phyloP scores from a whole-genome alignment of 1,284 basidiomycete genomes.

The Ustilago hordei region DNA sequence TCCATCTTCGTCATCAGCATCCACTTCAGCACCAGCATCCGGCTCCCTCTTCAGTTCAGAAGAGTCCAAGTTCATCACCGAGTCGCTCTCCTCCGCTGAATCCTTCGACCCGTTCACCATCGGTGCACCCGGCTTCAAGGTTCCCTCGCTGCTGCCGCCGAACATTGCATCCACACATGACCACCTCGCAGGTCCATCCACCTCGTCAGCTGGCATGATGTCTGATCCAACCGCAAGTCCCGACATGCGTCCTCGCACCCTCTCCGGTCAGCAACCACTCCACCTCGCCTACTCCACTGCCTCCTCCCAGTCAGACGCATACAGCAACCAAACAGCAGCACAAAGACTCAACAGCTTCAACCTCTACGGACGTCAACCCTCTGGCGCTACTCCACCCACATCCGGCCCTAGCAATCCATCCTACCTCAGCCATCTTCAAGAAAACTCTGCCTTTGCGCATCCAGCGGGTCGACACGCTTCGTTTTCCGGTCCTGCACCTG shows the following conservation, averaged over 20 bases:
- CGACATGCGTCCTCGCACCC: slow-evolving; percentile 23
- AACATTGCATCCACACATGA: slow-evolving; percentile 45
- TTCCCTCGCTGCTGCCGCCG: slow-evolving; percentile 54
- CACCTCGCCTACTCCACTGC: slow-evolving; percentile 14
- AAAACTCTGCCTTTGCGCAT: slow-evolving; percentile 14
- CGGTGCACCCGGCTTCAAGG: slow-evolving; percentile 62
- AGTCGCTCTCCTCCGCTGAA: slow-evolving; percentile 55
- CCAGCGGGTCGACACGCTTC: slow-evolving; percentile 28
- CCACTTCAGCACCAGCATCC: slow-evolving; percentile 18
- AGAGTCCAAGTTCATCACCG: slow-evolving; percentile 61
- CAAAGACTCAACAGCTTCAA: slow-evolving; percentile 41
- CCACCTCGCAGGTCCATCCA: slow-evolving; percentile 11
- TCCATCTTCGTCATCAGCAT: slow-evolving; percentile 19
- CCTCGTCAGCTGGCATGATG: slow-evolving; percentile 11
- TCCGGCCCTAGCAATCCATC: slow-evolving; percentile 21
- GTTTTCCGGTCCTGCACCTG: slow-evolving; percentile 22
- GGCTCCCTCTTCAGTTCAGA: slow-evolving; percentile 56
- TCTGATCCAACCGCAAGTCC: neutral
- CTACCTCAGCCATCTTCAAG: slow-evolving; percentile 22
- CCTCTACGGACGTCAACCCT: slow-evolving; percentile 33
- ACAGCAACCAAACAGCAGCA: slow-evolving; percentile 12
- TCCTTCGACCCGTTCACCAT: slow-evolving; percentile 63
- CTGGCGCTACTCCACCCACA: slow-evolving; percentile 26
- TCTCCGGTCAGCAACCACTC: slow-evolving; percentile 23
- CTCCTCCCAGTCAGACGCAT: slow-evolving; percentile 11